Base-by-base conservation (phyloP, 192 early-diverging fungal species). In the Hyaloraphidium curvatum region DNA sequence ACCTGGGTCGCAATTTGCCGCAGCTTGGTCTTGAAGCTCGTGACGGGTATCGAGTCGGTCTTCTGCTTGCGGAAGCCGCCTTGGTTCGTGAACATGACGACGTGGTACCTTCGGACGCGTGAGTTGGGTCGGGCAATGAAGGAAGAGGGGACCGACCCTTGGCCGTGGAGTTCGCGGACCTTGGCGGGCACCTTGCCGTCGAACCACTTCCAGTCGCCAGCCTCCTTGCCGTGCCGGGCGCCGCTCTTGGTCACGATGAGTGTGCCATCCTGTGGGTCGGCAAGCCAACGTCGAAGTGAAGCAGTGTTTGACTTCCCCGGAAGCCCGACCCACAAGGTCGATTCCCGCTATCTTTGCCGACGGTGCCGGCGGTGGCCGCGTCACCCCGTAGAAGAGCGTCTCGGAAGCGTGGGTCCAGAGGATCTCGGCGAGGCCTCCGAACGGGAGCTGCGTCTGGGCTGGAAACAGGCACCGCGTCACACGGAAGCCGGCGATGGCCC, bases 171-270 rank as follows among this genome's bases (percentile, higher is more conserved):
- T 30, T 77, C 31, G 13, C 66, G 61, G 14, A 91, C 40, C 39
- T 72, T 59, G 16, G 65, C 57, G 0, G 81, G 83, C 5, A 89
- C 72, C 1, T 57, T 53, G 0, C 71, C 39, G 52, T 73, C 54
- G 63, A 74, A 73, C 61, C 81, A 89, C 26, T 61, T 61, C 89
- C 89, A 97, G 68, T 93, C 93, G 51, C 81, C 62, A 2, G 69
- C 66, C 43, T 78, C 62, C 56, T 82, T 84, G 11, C 86, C 62
- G 58, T 67, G 73, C 11, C 63, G 65, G 48, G 73, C 65, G 21
- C 59, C 71, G 22, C 85, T 78, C 31, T 78, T 79, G 16, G 76
- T 71, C 3, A 40, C 53, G 23, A 87, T 75, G n/a, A 93, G 59
- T 1, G 89, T 92, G 4, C 58, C 59, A 66, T 97, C 90, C 62